Percentiles rank a stretch among this genome's conserved stretches.
Evolutionary conservation across 352 stramenopile species (phyloP).

Genomic region (Pythium grandisporangium): DNA sequence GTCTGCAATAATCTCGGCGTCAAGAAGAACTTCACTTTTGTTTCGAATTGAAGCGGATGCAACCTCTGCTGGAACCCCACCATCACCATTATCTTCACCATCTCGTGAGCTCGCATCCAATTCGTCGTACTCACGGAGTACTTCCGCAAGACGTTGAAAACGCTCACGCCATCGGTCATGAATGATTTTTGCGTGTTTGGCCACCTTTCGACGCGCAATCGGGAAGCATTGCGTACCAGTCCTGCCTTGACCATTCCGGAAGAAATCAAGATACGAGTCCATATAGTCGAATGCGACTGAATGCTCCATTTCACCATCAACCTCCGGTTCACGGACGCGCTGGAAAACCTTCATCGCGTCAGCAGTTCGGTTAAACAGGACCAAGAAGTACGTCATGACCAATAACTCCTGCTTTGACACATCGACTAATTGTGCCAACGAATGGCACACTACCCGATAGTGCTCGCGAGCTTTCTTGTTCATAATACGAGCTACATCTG

Average conservation of each 20-base stretch:
- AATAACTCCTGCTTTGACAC: slow-evolving; percentile 23
- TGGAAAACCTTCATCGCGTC: slow-evolving; percentile 24
- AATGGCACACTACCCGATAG: slow-evolving; percentile 30
- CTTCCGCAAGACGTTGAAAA: slow-evolving; percentile 26
- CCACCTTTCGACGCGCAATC: slow-evolving; percentile 22
- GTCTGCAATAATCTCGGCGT: slow-evolving; percentile 19
- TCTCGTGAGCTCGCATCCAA: too few species aligned
- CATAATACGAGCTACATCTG: slow-evolving; percentile 12
- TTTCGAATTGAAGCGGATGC: too few species aligned
- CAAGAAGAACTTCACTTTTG: slow-evolving; percentile 7
- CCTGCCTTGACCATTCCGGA: slow-evolving; percentile 10
- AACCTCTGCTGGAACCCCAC: too few species aligned
- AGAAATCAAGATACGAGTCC: slow-evolving; percentile 49
- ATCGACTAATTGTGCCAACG: slow-evolving; percentile 10
- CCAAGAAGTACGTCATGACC: slow-evolving; percentile 37
- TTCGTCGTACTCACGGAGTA: slow-evolving; percentile 37
- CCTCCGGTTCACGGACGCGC: slow-evolving; percentile 7
- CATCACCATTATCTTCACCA: too few species aligned
- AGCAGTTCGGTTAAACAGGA: slow-evolving; percentile 30
- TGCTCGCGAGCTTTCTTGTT: slow-evolving; percentile 27
- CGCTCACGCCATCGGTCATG: slow-evolving; percentile 34
- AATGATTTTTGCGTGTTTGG: slow-evolving; percentile 23
- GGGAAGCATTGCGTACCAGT: slow-evolving; percentile 9
- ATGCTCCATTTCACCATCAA: slow-evolving; percentile 1
- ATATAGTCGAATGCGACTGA: slow-evolving; percentile 55